Conservation (phyloP, 371 early-diverging fungal species). For the Rhizomucor miehei region DNA sequence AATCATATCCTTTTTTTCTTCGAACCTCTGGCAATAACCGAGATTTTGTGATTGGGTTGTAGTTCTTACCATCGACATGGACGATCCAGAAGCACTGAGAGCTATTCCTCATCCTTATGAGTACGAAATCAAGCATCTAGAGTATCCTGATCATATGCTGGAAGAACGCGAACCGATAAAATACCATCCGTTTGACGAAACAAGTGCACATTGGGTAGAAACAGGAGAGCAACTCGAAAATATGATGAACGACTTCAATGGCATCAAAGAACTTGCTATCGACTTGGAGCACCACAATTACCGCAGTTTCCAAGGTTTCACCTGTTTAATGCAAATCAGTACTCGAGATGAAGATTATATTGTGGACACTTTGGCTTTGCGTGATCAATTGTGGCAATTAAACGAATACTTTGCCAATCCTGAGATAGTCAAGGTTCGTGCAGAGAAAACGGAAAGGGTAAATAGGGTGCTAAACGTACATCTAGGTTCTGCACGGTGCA, state of each 20-base stretch:
- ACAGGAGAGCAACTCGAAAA: conserved; percentile 61
- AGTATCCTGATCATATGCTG: conserved; percentile 76
- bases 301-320: conserved; percentile 92
- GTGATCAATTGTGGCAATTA: conserved; percentile 70
- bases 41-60: too few relatives aligned
- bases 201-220: conserved; percentile 69
- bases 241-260: conserved; percentile 63
- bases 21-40: too few relatives aligned
- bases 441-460: neutral
- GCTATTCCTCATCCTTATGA: conserved; percentile 86
- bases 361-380: conserved; percentile 87
- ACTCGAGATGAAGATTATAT: conserved; percentile 89
- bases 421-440: conserved; percentile 74
- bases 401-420: conserved; percentile 90
- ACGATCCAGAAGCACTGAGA: conserved; percentile 3
- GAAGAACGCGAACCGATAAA: conserved; percentile 52
- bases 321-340: conserved; percentile 93
- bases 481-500: conserved; percentile 89
- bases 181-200: conserved; percentile 59
- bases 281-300: conserved; percentile 96
- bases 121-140: conserved; percentile 80
- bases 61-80: conserved; percentile 6
- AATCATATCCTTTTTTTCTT: too few relatives aligned
- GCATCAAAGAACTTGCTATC: conserved; percentile 77
- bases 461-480: neutral